Conservation (phyloP, 192 early-diverging fungal genomes). For the Geranomyces variabilis region DNA sequence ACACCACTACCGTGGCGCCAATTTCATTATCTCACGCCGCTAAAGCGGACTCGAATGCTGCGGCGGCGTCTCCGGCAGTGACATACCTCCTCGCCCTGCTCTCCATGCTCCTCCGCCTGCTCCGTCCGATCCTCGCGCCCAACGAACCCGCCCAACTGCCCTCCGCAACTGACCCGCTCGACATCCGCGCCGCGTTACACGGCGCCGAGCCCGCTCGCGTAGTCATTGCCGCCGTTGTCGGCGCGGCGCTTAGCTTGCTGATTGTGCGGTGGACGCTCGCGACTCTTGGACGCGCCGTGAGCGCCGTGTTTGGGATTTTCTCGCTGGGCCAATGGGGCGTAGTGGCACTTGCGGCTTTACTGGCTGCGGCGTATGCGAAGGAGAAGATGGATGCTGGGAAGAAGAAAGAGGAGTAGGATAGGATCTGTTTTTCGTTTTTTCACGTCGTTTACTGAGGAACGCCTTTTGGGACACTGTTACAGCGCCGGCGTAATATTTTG, state of each 20-base stretch:
- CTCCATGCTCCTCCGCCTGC: constrained; percentile 29
- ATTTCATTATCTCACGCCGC: neutral
- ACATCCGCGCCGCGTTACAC: constrained; percentile 12
- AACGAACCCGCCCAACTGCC: constrained; percentile 11
- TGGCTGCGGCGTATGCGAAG: constrained; percentile 11
- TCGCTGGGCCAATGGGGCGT: neutral
- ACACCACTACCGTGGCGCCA: neutral
- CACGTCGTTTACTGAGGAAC: too few relatives aligned
- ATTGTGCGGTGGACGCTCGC: constrained; percentile 11
- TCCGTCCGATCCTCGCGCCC: constrained; percentile 32
- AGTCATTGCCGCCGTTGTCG: constrained; percentile 3
- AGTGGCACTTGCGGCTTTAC: neutral
- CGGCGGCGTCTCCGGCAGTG: neutral
- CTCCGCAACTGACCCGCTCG: constrained; percentile 14
- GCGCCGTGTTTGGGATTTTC: constrained; percentile 11
- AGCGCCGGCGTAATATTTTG: too few relatives aligned
- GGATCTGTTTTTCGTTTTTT: too few relatives aligned
- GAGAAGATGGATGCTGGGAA: neutral
- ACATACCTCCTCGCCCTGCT: constrained; percentile 8
- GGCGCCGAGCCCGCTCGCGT: constrained; percentile 18
- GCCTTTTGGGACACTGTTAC: too few relatives aligned
- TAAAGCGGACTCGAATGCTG: neutral
- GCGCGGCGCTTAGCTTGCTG: neutral
- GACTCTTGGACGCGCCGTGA: neutral
- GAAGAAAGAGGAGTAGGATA: neutral